Evolutionary conservation across 2,329 filamentous ascomycete species (phyloP).

Genomic region (Penicillium aurantiogriseum): DNA sequence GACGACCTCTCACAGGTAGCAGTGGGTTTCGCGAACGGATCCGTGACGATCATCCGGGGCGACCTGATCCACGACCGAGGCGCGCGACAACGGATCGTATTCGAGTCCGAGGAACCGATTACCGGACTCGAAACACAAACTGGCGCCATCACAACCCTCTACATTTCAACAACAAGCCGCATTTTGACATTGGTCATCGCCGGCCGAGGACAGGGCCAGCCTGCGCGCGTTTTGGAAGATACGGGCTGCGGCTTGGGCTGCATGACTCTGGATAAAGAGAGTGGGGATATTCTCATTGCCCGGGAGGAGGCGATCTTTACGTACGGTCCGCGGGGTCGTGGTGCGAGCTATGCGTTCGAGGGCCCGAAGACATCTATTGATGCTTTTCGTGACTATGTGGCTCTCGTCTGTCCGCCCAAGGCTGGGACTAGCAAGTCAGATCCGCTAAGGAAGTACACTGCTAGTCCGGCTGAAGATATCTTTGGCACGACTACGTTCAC

Average conservation of each 20-base stretch:
- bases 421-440: constrained; percentile 56
- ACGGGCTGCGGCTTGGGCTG: constrained; percentile 89
- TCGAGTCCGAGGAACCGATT: constrained; percentile 94
- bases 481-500: constrained; percentile 88
- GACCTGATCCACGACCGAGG: constrained; percentile 94
- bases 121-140: constrained; percentile 80
- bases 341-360: constrained; percentile 87
- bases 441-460: constrained; percentile 70
- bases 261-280: constrained; percentile 80
- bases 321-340: constrained; percentile 80
- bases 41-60: constrained; percentile 88
- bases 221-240: constrained; percentile 85
- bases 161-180: constrained; percentile 85
- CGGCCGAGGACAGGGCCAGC: constrained; percentile 83
- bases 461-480: constrained; percentile 68
- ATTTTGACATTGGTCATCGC: constrained; percentile 85
- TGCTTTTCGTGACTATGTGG: constrained; percentile 81
- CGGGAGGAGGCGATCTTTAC: constrained; percentile 95
- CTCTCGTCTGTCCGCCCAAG: constrained; percentile 76
- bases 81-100: constrained; percentile 88
- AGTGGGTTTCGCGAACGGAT: constrained; percentile 92
- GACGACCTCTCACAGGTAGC: constrained; percentile 90
- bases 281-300: constrained; percentile 84
- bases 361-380: constrained; percentile 79
- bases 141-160: constrained; percentile 69